Percentiles rank a stretch among this genome's conserved stretches.
phyloP scores from a whole-genome alignment of 208 protist species.

The Acanthamoeba triangularis region DNA sequence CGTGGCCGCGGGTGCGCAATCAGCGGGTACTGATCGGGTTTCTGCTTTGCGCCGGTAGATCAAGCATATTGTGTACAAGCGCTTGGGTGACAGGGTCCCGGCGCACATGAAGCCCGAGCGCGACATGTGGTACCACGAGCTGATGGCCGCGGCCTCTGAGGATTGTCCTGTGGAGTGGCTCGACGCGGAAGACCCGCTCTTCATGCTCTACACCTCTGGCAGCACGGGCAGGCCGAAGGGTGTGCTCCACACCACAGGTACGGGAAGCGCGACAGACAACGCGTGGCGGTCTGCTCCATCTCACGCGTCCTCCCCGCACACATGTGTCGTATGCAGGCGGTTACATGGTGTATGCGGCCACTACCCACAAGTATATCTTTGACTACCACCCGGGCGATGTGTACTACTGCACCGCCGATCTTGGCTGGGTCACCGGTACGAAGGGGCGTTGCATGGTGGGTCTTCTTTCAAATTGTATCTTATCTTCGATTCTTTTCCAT shows the following conservation, averaged over 20 bases:
- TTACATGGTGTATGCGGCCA: slow-evolving; percentile 96
- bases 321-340: slow-evolving; percentile 80
- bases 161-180: slow-evolving; percentile 94
- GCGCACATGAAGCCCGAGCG: slow-evolving; percentile 87
- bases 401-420: slow-evolving; percentile 95
- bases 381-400: slow-evolving; percentile 97
- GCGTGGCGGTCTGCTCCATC: background rate
- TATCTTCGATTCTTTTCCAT: slow-evolving; percentile 85
- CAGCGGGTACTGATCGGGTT: background rate
- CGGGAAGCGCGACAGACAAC: background rate
- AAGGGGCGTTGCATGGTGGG: too few species aligned
- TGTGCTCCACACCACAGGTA: slow-evolving; percentile 89
- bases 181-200: slow-evolving; percentile 97
- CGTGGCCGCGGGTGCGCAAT: too few species aligned
- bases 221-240: slow-evolving; percentile 99
- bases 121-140: slow-evolving; percentile 8
- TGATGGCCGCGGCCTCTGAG: slow-evolving; percentile 82
- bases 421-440: slow-evolving; percentile 85
- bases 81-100: slow-evolving; percentile 87
- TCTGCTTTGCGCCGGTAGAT: background rate
- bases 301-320: background rate
- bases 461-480: background rate
- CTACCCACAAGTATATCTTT: slow-evolving; percentile 97
- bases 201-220: slow-evolving; percentile 98
- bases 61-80: slow-evolving; percentile 55